phyloP scores from a whole-genome alignment of 805 yeast species.

The Blastobotrys parvus region DNA sequence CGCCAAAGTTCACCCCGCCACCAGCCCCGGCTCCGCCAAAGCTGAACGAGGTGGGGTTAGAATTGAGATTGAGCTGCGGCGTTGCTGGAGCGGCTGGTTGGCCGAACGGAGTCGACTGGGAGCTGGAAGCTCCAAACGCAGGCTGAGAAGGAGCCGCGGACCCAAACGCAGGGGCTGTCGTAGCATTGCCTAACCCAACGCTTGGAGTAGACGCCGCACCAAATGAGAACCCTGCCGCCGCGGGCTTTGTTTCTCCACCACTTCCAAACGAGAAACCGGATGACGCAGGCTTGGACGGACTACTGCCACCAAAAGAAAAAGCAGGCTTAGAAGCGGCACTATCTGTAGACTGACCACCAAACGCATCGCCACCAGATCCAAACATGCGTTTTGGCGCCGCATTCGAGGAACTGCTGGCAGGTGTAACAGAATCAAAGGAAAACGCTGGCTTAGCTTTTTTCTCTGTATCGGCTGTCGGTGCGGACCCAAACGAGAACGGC shows the following conservation, averaged over 20 bases:
- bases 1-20: neutral
- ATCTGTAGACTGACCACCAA: neutral
- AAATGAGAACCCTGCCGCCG: constrained; percentile 1
- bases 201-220: neutral
- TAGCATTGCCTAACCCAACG: neutral
- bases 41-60: constrained; percentile 3
- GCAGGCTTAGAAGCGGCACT: constrained; percentile 7
- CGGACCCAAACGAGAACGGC: constrained; percentile 10
- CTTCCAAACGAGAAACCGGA: constrained; percentile 4
- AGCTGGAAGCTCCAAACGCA: neutral
- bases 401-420: too few relatives aligned
- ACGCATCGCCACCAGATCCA: constrained; percentile 4
- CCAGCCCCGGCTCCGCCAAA: constrained; percentile 2
- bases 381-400: too few relatives aligned
- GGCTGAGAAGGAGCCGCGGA: too few relatives aligned
- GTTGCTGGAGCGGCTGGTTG: neutral
- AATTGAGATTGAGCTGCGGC: neutral
- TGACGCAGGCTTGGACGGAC: neutral
- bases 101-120: constrained; percentile 1
- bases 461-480: too few relatives aligned
- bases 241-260: neutral
- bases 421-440: constrained; percentile 6
- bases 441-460: constrained; percentile 11
- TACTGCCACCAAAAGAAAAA: constrained; percentile 7
- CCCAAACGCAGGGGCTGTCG: neutral